Percentiles rank a stretch among this genome's conserved stretches.
Conservation (phyloP, 129 eudicot species). For the Apium graveolens region DNA sequence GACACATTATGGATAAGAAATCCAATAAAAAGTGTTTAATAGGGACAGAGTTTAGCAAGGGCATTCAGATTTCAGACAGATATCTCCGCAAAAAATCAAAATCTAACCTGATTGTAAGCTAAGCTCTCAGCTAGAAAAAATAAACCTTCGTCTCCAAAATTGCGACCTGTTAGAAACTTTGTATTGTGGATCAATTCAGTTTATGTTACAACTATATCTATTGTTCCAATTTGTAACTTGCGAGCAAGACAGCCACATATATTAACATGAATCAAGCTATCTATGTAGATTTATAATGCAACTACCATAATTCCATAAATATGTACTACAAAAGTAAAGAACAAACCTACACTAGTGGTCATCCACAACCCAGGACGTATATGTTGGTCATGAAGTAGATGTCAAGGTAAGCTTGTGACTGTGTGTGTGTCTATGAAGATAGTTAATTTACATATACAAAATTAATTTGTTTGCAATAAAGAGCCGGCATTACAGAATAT, state of each 20-base stretch:
- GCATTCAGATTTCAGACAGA: not conserved
- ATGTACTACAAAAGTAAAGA: not conserved
- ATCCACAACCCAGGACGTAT: not conserved
- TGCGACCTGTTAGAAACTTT: constrained; percentile 54
- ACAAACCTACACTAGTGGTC: not conserved
- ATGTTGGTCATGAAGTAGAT: not conserved
- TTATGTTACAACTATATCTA: not conserved
- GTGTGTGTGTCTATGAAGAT: not conserved
- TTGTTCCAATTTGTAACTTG: not conserved
- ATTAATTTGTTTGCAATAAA: not conserved
- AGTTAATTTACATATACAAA: not conserved
- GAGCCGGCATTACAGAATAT: not conserved
- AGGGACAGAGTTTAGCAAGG: not conserved
- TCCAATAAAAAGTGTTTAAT: not conserved
- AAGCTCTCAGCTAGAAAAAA: constrained; percentile 91
- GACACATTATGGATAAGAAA: not conserved
- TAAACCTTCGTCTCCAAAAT: constrained; percentile 87
- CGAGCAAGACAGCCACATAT: not conserved
- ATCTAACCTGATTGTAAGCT: constrained; percentile 75
- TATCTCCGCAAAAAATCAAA: not conserved
- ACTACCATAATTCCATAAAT: not conserved
- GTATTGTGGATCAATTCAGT: not conserved
- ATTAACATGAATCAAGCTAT: not conserved
- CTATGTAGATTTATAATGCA: not conserved
- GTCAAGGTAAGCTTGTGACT: not conserved